Evolutionary conservation across 345 rosid species (phyloP).

Genomic region (Linum tenue): DNA sequence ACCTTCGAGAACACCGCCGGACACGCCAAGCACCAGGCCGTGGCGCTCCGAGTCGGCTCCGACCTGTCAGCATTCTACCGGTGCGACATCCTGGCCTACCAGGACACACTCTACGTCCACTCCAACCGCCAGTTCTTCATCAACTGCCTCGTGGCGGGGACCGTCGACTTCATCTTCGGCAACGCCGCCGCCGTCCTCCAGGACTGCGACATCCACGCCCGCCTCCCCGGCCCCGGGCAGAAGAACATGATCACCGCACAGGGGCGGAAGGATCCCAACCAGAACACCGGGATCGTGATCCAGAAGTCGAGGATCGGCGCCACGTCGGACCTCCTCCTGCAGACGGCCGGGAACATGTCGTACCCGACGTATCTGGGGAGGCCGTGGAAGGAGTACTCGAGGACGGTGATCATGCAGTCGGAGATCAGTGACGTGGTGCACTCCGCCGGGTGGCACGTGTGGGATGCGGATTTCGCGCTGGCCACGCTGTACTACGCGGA

Average conservation of each 20-base stretch:
- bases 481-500: slow-evolving; percentile 60
- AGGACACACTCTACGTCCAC: too few species aligned
- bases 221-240: slow-evolving; percentile 70
- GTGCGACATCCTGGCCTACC: slow-evolving; percentile 68
- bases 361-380: slow-evolving; percentile 69
- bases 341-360: slow-evolving; percentile 34
- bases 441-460: slow-evolving; percentile 71
- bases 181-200: too few species aligned
- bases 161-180: slow-evolving; percentile 23
- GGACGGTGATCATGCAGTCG: slow-evolving; percentile 58
- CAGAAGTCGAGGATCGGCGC: slow-evolving; percentile 77
- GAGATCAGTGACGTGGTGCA: slow-evolving; percentile 49
- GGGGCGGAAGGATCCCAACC: slow-evolving; percentile 78
- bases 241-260: slow-evolving; percentile 97
- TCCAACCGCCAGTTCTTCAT: slow-evolving; percentile 28
- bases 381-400: slow-evolving; percentile 46
- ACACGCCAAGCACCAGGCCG: slow-evolving; percentile 53
- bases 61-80: slow-evolving; percentile 73
- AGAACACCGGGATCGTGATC: slow-evolving; percentile 87
- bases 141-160: slow-evolving; percentile 57
- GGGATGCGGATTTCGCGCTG: slow-evolving; percentile 64
- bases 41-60: slow-evolving; percentile 26
- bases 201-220: slow-evolving; percentile 38
- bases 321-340: slow-evolving; percentile 43
- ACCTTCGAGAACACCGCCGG: slow-evolving; percentile 86